A percentile compares a stretch with the other conserved stretches of the same genome.
Conservation (phyloP, 306 rosid genomes). For the Spatholobus suberectus region DNA sequence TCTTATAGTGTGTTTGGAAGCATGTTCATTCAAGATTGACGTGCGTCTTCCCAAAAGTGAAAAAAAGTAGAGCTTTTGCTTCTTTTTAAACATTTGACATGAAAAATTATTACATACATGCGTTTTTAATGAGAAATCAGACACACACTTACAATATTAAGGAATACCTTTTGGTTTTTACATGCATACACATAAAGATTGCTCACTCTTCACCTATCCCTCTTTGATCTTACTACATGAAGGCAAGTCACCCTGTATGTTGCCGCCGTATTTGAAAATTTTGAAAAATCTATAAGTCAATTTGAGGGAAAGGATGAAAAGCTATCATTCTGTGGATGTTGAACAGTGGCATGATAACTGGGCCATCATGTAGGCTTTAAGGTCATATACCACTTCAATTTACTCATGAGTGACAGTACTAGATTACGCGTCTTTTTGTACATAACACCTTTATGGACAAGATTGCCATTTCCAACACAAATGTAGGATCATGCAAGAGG, state of each 20-base stretch:
- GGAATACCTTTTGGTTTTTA: neutral
- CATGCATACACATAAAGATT: neutral
- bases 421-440: neutral
- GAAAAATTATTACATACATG: too few species aligned
- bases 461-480: conserved; percentile 6
- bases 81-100: too few species aligned
- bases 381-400: neutral
- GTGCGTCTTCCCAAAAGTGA: too few species aligned
- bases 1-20: too few species aligned
- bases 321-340: neutral
- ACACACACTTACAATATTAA: neutral
- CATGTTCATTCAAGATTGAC: too few species aligned
- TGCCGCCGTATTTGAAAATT: conserved; percentile 9
- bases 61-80: too few species aligned
- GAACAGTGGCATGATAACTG: neutral
- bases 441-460: conserved; percentile 12
- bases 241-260: neutral
- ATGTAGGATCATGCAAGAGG: conserved; percentile 6
- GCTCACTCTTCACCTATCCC: neutral
- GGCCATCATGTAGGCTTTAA: conserved; percentile 18
- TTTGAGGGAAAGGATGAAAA: neutral
- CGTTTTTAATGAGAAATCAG: too few species aligned
- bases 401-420: neutral
- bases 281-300: neutral
- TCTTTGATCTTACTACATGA: neutral